These are phyloP conservation scores for Clonostachys byssicola DNA, from an alignment of 2,329 filamentous ascomycete genomes.

Conservation along the genomic window DNA sequence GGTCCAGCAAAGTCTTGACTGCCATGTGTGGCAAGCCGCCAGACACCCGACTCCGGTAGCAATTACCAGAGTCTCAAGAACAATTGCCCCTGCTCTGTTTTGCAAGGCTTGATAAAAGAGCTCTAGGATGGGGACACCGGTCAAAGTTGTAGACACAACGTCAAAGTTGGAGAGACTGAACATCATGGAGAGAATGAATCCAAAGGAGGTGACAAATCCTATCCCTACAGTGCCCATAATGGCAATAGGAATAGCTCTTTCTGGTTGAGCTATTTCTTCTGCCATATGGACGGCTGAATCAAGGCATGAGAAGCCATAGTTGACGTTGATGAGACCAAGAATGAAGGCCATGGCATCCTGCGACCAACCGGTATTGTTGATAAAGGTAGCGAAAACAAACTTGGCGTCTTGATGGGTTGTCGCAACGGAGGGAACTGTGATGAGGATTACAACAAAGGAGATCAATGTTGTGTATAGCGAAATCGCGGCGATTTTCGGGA, in stretches of 20 bases:
- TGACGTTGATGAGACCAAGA: conserved; percentile 41
- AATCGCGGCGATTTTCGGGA: not conserved
- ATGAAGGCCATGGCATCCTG: conserved; percentile 45
- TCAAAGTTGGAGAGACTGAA: conserved; percentile 44
- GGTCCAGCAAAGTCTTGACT: conserved; percentile 30
- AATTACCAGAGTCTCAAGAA: not conserved
- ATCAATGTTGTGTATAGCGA: conserved; percentile 40
- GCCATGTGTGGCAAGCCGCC: conserved; percentile 25
- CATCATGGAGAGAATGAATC: conserved; percentile 46
- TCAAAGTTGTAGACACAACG: conserved; percentile 32
- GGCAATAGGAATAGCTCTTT: conserved; percentile 28
- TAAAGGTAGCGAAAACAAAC: conserved; percentile 48
- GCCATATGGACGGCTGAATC: conserved; percentile 45
- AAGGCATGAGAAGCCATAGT: conserved; percentile 40
- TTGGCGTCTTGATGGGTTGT: conserved; percentile 34
- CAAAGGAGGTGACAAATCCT: conserved; percentile 42
- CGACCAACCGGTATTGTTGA: conserved; percentile 48
- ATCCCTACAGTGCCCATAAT: conserved; percentile 40
- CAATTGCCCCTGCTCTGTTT: conserved; percentile 31
- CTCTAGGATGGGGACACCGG: conserved; percentile 37
- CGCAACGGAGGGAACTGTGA: conserved; percentile 41
- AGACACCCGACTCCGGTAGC: conserved; percentile 26
- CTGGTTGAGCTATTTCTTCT: conserved; percentile 41
- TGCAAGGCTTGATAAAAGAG: conserved; percentile 38
- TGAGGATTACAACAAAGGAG: conserved; percentile 39